Evolutionary conservation across 352 stramenopile species (phyloP), one percentile per base, ranked within the genome.

Genomic region (Globisporangium cystogenes): DNA sequence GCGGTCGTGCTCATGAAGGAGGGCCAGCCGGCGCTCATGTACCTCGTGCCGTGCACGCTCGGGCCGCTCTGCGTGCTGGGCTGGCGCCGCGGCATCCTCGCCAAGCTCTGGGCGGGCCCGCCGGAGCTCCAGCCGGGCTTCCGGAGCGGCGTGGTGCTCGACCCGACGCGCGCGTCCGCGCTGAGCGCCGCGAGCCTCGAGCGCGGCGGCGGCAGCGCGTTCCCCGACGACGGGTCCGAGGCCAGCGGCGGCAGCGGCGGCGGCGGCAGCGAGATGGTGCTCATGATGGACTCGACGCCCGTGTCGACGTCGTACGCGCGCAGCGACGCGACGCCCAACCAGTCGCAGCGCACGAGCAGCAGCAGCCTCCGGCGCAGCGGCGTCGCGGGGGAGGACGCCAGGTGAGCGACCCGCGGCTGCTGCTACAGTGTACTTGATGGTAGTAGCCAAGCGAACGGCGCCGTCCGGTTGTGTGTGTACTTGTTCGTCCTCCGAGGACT

Each of bases 11-110:
- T 94, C 15, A 98, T 96, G 67, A 66, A 82, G 21, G 86, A 95
- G 63, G 94, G 94, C 3, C 96, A 99, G 63, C 96, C 95, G 11
- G 95, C 96, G 29, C 75, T 98, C 35, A 86, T 99, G 72, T 99
- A 99, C 69, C 60, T 99, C 7, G 95, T 98, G 31, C 93, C 93
- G 20, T 96, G 82, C 55, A 97, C 88, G 33, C 72, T 98, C 1
- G 91, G 91, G 16, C 63, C 91, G 23, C 76, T 98, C 36, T 51
- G 64, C 16, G 60, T 90, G 50, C 71, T 95, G 52, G 69, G 67
- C 0, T 93, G 82, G 68, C 80, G 65, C 27, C 83, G 89, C 24
- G 86, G 89, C 26, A 96, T 96, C 57, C 68, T 96, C 15, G 64
- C 54, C 27, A 92, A 96, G 55, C 66, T 98, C 27, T 98, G 90